Base-by-base conservation (phyloP, 2,329 filamentous ascomycete genomes). In the Ambrosiella beaveri region DNA sequence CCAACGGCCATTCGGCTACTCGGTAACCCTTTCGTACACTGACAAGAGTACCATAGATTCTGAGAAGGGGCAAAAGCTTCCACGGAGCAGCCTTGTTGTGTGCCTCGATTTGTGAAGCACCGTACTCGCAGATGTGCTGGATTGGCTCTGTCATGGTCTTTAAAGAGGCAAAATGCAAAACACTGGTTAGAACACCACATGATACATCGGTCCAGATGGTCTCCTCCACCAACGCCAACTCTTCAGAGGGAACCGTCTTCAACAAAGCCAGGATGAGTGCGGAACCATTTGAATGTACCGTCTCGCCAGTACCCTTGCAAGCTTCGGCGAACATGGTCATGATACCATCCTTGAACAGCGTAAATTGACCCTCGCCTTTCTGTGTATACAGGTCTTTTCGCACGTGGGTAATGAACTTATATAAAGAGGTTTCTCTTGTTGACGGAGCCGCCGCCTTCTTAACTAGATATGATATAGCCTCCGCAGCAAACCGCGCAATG, bases 321-420 rank as follows among this genome's bases (percentile, higher is more conserved):
- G 90, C 84, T 69, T 97, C 91, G 3, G 88, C 83, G 65, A 96
- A 88, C 75, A 97, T 84, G 15, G 82, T 86, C 88, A 95, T 96
- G 51, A 96, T 70, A 58, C 91, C 93, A 66, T 94, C 83, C 62
- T 85, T 84, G 67, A 95, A 95, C 12, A 88, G 75, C 11, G 75
- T 73, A 61, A 80, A 79, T 61, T 83, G 77, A 45, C 76, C 76
- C 11, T 76, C 74, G n/a, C 74, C 75, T 38, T 69, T 70, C 57
- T 74, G 69, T 40, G 71, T 73, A 54, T 75, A 64, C 55, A 95
- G 73, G 65, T 95, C 88, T 9, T 79, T 71, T 54, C 87, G 79
- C 1, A 85, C 81, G 68, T 89, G 84, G 11, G 77, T 73, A 1
- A 95, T 72, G n/a, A 96, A 82, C 11, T 76, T 71, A 11, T 79